Evolutionary conservation across 2,329 filamentous ascomycete genomes (phyloP).

Genomic region (Macroventuria anomochaeta): DNA sequence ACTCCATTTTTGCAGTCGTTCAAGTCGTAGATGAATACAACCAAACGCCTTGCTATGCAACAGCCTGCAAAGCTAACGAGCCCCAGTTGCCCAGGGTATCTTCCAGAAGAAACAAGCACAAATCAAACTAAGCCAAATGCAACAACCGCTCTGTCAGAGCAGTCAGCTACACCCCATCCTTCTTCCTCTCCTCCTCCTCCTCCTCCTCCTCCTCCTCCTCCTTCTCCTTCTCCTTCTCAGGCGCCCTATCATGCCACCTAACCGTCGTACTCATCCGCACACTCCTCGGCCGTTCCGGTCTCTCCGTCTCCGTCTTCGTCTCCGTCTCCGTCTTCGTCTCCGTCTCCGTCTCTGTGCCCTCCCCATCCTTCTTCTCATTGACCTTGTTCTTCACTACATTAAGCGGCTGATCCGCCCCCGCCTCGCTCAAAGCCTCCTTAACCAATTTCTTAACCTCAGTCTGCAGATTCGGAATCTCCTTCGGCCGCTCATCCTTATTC

Average conservation of each 20-base stretch:
- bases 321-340: no score
- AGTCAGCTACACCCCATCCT: not conserved
- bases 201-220: no score
- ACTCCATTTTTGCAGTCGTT: not conserved
- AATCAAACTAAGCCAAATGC: not conserved
- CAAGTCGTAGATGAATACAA: no score
- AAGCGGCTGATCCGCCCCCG: slow-evolving; percentile 11
- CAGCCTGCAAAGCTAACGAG: not conserved
- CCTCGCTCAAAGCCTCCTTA: slow-evolving; percentile 38
- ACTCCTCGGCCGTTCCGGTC: slow-evolving; percentile 7
- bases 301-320: no score
- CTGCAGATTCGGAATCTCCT: slow-evolving; percentile 52
- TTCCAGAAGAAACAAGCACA: not conserved
- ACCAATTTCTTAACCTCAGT: slow-evolving; percentile 55
- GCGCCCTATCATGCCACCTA: slow-evolving; percentile 10
- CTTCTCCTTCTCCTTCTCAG: not conserved
- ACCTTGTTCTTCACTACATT: slow-evolving; percentile 2
- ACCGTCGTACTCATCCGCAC: slow-evolving; percentile 13
- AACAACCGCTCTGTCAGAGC: not conserved
- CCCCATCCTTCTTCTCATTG: not conserved
- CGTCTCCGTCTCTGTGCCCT: no score
- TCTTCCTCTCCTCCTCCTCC: not conserved
- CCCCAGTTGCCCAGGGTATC: slow-evolving; percentile 11
- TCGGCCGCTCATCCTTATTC: slow-evolving; percentile 53
- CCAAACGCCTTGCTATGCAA: slow-evolving; percentile 8